Percentiles rank a stretch among this genome's conserved stretches.
phyloP scores from a whole-genome alignment of 306 rosid species.

The Casuarina cunninghamiana region DNA sequence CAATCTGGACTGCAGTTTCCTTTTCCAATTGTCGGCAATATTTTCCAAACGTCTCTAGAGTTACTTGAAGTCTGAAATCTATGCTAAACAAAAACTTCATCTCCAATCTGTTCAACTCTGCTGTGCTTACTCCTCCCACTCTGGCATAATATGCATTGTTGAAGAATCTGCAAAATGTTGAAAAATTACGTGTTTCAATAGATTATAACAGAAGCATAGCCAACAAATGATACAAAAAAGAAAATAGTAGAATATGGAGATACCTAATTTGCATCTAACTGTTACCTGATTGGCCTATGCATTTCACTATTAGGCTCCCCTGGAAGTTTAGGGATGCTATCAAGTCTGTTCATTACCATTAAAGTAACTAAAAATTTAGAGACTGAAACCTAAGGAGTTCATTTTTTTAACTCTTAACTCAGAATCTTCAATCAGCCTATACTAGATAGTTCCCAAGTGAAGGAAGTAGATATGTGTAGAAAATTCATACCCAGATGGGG shows the following conservation, averaged over 20 bases:
- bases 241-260: constrained; percentile 7
- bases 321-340: not conserved
- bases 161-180: constrained; percentile 68
- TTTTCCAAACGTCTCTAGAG: constrained; percentile 61
- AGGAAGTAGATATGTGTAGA: not conserved
- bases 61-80: constrained; percentile 87
- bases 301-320: not conserved
- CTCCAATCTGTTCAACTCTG: constrained; percentile 85
- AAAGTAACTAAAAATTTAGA: not conserved
- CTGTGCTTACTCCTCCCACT: constrained; percentile 90
- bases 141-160: constrained; percentile 94
- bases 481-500: not conserved
- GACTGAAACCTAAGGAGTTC: not conserved
- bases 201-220: constrained; percentile 3
- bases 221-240: not conserved
- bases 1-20: constrained; percentile 71
- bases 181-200: constrained; percentile 8
- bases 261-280: not conserved
- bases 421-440: not conserved
- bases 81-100: constrained; percentile 77
- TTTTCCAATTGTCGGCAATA: constrained; percentile 72
- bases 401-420: not conserved
- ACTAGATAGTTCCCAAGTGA: not conserved
- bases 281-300: not conserved
- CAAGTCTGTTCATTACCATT: not conserved